phyloP scores from a whole-genome alignment of 768 basidiomycete species.

The Leccinum olivaceopallidum region DNA sequence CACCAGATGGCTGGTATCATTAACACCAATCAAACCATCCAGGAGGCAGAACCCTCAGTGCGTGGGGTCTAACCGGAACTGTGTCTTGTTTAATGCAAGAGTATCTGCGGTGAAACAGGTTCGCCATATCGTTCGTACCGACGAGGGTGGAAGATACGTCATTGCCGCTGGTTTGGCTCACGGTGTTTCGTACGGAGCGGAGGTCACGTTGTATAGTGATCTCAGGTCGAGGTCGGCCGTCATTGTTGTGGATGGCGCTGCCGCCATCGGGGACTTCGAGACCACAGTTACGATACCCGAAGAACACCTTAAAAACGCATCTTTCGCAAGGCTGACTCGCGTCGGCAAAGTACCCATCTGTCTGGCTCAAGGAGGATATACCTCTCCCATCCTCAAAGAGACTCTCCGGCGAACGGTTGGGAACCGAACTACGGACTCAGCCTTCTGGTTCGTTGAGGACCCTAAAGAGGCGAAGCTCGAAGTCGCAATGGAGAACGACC shows the following conservation, averaged over 20 bases:
- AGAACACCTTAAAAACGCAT: background rate
- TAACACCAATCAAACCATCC: background rate
- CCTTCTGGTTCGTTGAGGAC: background rate
- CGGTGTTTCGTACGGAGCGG: constrained; percentile 21
- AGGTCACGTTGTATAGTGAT: constrained; percentile 22
- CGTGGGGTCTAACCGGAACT: constrained; percentile 24
- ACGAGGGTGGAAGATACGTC: constrained; percentile 11
- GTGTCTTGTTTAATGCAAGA: constrained; percentile 27
- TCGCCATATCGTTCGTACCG: constrained; percentile 1
- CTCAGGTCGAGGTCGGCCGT: background rate
- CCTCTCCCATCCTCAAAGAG: background rate
- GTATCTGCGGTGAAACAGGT: constrained; percentile 10
- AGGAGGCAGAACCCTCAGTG: constrained; percentile 35
- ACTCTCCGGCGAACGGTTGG: background rate
- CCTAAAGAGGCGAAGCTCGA: constrained; percentile 5
- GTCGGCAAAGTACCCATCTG: constrained; percentile 2
- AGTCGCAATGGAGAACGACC: background rate
- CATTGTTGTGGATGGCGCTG: constrained; percentile 7
- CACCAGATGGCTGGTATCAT: background rate
- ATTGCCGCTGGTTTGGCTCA: constrained; percentile 28
- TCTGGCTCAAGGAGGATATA: background rate
- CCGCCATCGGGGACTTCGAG: constrained; percentile 17
- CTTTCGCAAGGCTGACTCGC: constrained; percentile 1
- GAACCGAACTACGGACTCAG: background rate
- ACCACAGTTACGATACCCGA: constrained; percentile 1